These are phyloP conservation scores for Scheffersomyces parashehatae DNA, from an alignment of 1,139 yeast species.

Conservation along the genomic window DNA sequence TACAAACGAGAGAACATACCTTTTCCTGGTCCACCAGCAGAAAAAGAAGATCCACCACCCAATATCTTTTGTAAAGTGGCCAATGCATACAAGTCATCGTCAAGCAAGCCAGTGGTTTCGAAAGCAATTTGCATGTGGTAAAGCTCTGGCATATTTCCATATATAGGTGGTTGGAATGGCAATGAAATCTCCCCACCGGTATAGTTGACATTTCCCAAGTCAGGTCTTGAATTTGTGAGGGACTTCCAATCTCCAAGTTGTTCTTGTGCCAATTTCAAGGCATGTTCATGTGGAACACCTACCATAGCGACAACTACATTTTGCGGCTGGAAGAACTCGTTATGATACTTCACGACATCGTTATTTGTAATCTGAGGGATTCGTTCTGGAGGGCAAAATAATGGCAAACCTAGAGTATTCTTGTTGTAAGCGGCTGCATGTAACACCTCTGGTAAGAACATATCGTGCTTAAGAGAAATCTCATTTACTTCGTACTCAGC, in stretches of 20 bases:
- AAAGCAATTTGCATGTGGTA: slow-evolving; percentile 86
- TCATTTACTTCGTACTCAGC: slow-evolving; percentile 84
- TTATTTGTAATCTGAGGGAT: slow-evolving; percentile 55
- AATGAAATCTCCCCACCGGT: slow-evolving; percentile 76
- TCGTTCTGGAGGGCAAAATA: slow-evolving; percentile 76
- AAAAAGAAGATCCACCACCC: slow-evolving; percentile 98
- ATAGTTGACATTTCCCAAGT: slow-evolving; percentile 55
- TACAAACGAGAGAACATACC: slow-evolving; percentile 97
- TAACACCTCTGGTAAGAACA: slow-evolving; percentile 81
- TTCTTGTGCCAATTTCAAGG: slow-evolving; percentile 62
- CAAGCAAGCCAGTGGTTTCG: slow-evolving; percentile 81
- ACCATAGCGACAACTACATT: slow-evolving; percentile 85
- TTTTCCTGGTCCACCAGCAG: slow-evolving; percentile 99
- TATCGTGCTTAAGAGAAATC: slow-evolving; percentile 81
- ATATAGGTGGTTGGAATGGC: slow-evolving; percentile 69
- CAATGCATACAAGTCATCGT: slow-evolving; percentile 86
- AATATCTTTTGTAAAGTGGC: slow-evolving; percentile 88
- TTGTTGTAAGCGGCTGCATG: slow-evolving; percentile 77
- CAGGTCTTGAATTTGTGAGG: slow-evolving; percentile 28
- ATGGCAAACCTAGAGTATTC: slow-evolving; percentile 82
- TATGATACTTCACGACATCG: slow-evolving; percentile 62
- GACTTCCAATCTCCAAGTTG: slow-evolving; percentile 65
- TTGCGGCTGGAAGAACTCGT: slow-evolving; percentile 73
- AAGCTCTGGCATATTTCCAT: slow-evolving; percentile 75
- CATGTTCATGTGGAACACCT: slow-evolving; percentile 75